Conservation (phyloP, 768 basidiomycete genomes). For the Termitomyces sp. region DNA sequence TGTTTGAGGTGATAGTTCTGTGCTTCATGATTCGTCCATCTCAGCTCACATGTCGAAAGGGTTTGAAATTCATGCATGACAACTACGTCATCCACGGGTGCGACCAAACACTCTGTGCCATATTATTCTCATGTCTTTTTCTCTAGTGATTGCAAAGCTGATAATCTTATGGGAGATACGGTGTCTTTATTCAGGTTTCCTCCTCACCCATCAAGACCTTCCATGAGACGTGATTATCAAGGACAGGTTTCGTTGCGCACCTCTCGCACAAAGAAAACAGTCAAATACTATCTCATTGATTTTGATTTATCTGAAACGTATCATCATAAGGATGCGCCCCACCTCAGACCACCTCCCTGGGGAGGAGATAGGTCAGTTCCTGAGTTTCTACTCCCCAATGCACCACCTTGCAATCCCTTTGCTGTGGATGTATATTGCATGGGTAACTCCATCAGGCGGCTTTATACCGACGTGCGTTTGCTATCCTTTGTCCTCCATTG, state of each 20-base stretch:
- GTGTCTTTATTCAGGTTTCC: background rate
- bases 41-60: background rate
- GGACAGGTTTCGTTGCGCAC: background rate
- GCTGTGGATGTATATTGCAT: conserved; percentile 31
- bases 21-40: too few relatives aligned
- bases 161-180: background rate
- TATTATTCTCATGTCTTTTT: too few relatives aligned
- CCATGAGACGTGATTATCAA: background rate
- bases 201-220: background rate
- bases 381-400: conserved; percentile 18
- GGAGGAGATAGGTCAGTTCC: conserved; percentile 37
- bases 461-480: conserved; percentile 5
- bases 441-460: conserved; percentile 23
- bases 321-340: conserved; percentile 13
- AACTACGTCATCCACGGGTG: background rate
- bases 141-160: background rate
- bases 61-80: background rate
- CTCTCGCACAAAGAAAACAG: conserved; percentile 16
- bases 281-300: conserved; percentile 25
- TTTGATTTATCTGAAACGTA: conserved; percentile 30
- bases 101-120: too few relatives aligned
- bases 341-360: conserved; percentile 18
- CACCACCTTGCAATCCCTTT: conserved; percentile 24
- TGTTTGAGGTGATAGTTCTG: too few relatives aligned
- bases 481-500: too few relatives aligned